Conservation (phyloP, 169 alveolate species). For the Plasmodium fragile region DNA sequence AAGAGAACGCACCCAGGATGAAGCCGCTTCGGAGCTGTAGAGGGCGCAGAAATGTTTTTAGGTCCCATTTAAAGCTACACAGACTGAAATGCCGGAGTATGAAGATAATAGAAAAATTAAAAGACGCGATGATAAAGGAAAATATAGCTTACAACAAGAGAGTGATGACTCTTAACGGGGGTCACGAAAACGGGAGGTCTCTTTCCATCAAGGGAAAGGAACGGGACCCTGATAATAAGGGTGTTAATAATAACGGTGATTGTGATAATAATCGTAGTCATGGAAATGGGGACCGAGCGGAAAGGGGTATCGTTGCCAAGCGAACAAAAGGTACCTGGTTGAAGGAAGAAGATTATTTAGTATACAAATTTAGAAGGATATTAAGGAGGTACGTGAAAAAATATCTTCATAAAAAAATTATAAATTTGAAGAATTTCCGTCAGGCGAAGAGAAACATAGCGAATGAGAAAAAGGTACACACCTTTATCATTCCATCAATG, state of each 20-base stretch:
- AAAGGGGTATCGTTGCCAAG: not conserved
- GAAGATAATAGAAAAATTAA: slow-evolving; percentile 13
- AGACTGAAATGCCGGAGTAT: slow-evolving; percentile 2
- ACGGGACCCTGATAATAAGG: not conserved
- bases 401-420: not conserved
- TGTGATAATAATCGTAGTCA: not conserved
- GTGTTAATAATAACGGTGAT: not conserved
- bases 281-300: not conserved
- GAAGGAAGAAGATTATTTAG: not conserved
- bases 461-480: not conserved
- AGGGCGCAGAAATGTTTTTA: not conserved
- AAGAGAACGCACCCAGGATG: not conserved
- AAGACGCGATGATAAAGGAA: slow-evolving; percentile 13
- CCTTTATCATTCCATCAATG: not conserved
- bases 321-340: not conserved
- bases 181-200: not conserved
- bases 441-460: not conserved
- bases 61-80: not conserved
- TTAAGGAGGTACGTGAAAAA: not conserved
- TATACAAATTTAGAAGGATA: not conserved
- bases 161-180: not conserved
- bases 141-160: not conserved
- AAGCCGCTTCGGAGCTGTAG: not conserved
- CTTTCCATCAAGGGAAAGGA: not conserved
- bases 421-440: not conserved